Conservation (phyloP, 139 green algal species). For the Volvox africanus region DNA sequence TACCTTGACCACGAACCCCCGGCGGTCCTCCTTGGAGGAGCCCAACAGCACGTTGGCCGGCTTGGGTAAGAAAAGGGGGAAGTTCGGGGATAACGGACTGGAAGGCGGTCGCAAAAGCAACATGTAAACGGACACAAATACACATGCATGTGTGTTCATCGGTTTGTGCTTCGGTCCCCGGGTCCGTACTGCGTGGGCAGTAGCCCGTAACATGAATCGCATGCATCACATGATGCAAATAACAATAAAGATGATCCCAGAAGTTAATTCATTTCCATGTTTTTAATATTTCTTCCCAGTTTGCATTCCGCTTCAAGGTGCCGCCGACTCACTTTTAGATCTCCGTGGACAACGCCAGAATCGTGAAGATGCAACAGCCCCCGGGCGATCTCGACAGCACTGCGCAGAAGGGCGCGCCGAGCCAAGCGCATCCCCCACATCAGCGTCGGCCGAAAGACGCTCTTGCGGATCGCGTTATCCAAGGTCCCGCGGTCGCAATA, state of each 20-base stretch:
- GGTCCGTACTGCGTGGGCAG: no score
- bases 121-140: not conserved
- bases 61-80: not conserved
- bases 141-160: no score
- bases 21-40: conserved; percentile 1
- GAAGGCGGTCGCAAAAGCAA: no score
- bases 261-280: no score
- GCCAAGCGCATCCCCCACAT: not conserved
- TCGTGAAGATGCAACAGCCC: conserved; percentile 66
- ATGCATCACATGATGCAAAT: no score
- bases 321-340: not conserved
- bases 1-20: conserved; percentile 28
- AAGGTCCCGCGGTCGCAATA: not conserved
- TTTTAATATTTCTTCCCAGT: no score
- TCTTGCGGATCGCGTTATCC: not conserved
- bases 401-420: conserved; percentile 22
- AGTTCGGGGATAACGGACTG: no score
- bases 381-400: conserved; percentile 31
- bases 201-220: no score
- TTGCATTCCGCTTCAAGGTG: not conserved
- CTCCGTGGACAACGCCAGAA: conserved; percentile 46
- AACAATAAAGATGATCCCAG: no score
- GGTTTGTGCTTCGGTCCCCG: no score
- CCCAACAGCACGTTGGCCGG: conserved; percentile 34
- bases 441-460: not conserved